Conservation (phyloP, 768 basidiomycete genomes). For the Termitomyces eurrhizus region DNA sequence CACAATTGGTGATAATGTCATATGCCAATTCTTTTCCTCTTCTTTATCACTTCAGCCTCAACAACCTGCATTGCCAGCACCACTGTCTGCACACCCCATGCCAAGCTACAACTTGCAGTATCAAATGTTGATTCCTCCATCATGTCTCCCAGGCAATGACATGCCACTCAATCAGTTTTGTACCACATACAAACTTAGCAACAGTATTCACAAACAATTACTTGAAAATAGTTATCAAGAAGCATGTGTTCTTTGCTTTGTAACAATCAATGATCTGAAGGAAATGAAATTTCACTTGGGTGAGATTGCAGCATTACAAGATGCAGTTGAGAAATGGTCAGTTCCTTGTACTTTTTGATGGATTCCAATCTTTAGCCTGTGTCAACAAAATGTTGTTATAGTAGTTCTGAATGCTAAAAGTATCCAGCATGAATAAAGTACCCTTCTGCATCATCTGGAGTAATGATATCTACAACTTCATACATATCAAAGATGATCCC, state of each 20-base stretch:
- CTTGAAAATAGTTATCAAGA: conserved; percentile 2
- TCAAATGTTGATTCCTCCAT: no score
- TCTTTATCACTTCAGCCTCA: background rate
- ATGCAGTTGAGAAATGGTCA: conserved; percentile 11
- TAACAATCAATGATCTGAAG: conserved; percentile 10
- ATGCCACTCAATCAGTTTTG: conserved; percentile 6
- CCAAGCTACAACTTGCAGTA: no score
- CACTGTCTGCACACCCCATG: background rate
- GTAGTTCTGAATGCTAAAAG: no score
- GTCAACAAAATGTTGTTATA: no score
- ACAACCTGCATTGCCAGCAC: background rate
- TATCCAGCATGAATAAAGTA: conserved; percentile 31
- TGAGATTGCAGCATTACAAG: conserved; percentile 10
- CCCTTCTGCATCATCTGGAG: conserved; percentile 22
- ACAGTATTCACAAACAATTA: background rate
- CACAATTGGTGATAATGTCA: background rate
- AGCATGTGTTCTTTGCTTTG: conserved; percentile 7
- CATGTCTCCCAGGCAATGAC: background rate
- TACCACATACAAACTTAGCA: background rate
- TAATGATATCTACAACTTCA: conserved; percentile 23
- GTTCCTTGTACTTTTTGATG: background rate
- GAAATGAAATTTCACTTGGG: conserved; percentile 15
- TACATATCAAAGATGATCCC: conserved; percentile 25
- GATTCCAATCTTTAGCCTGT: background rate
- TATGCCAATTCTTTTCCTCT: background rate